Base-by-base conservation (phyloP, 1,284 basidiomycete species). In the Spongispora temasekensis region DNA sequence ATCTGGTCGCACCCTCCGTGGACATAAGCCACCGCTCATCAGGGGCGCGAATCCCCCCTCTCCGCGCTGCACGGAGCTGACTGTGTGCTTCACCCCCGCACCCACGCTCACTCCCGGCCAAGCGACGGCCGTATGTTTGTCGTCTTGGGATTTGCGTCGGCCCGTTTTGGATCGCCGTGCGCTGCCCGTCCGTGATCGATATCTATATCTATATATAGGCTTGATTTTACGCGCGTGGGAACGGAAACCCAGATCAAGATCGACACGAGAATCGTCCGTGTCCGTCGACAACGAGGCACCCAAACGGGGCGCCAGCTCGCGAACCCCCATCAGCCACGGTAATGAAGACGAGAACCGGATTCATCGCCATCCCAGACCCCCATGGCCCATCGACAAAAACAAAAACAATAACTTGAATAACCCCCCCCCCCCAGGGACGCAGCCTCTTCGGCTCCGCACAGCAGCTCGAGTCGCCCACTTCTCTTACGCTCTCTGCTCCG, bases 11-110 rank as follows among this genome's bases (percentile, higher is more conserved):
- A 27, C 52, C 56, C 55, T 65, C 73, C 70, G 70, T 71, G 70
- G 70, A 75, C 55, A 71, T 71, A 73, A 63, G 56, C 60, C 27
- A 56, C 61, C 53, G 25, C 53, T 55, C 23, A n/a, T 64, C 59
- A 35, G 62, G 62, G 55, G 63, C 53, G 68, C 67, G 65, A 57
- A 69, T 67, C 65, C 65, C 53, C 30, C 19, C n/a, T 3, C 53
- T 23, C 64, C 68, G 67, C 58, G 54, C 56, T n/a, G 35, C 58
- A 65, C 64, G 64, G 65, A 65, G 63, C 62, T 56, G 10, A 21
- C n/a, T 32, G 7, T 32, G 15, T 21, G 17, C 46, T 27, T 27
- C 46, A 48, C 25, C 8, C 15, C 15, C 44, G 37, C 19, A n/a
- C 25, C 35, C 27, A 17, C 34, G 15, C 52, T 13, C 23, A 17